A percentile compares a stretch with the other conserved stretches of the same genome.
phyloP scores from a whole-genome alignment of 345 rosid species.

The Heritiera fomes region DNA sequence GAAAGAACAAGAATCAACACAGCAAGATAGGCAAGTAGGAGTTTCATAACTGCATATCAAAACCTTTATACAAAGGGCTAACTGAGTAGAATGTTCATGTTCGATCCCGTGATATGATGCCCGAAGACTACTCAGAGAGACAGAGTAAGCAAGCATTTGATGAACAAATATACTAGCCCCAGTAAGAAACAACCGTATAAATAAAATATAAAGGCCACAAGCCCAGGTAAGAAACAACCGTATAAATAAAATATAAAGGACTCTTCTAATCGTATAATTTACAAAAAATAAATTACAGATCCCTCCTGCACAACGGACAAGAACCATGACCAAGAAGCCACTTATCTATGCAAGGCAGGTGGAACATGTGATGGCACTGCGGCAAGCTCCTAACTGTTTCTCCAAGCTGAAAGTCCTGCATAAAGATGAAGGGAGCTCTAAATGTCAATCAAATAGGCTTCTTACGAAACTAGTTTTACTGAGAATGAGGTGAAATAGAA shows the following conservation, averaged over 20 bases:
- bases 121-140: slow-evolving; percentile 14
- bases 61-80: slow-evolving; percentile 44
- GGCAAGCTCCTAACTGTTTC: slow-evolving; percentile 94
- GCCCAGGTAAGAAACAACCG: slow-evolving; percentile 6
- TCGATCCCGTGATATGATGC: slow-evolving; percentile 1
- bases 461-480: background rate
- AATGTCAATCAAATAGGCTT: slow-evolving; percentile 15
- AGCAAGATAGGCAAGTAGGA: background rate
- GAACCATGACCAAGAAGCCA: slow-evolving; percentile 94
- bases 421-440: slow-evolving; percentile 1
- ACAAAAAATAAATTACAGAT: slow-evolving; percentile 50
- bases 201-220: slow-evolving; percentile 18
- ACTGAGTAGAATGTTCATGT: slow-evolving; percentile 28
- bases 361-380: slow-evolving; percentile 97
- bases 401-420: slow-evolving; percentile 91
- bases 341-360: slow-evolving; percentile 92
- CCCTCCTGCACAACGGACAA: slow-evolving; percentile 94
- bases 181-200: slow-evolving; percentile 4
- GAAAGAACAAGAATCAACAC: background rate
- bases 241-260: slow-evolving; percentile 24
- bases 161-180: slow-evolving; percentile 21
- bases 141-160: slow-evolving; percentile 15
- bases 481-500: too few relatives aligned
- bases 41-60: slow-evolving; percentile 24
- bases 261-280: slow-evolving; percentile 24